Percentiles rank a stretch among this genome's conserved stretches.
phyloP scores from a whole-genome alignment of 2,329 filamentous ascomycete species.

The Fusarium verticillioides region DNA sequence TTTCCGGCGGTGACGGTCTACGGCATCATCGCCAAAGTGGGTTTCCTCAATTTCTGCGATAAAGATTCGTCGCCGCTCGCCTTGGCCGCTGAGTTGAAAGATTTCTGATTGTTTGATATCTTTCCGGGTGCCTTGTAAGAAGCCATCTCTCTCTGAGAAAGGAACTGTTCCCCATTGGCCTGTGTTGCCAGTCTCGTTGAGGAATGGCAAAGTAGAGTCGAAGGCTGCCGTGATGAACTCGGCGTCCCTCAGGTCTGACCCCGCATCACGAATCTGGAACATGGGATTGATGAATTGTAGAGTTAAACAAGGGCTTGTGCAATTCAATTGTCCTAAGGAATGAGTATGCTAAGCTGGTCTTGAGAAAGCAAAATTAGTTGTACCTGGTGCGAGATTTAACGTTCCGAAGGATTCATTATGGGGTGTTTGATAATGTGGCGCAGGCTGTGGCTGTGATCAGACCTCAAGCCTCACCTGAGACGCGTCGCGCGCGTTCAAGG shows the following conservation, averaged over 20 bases:
- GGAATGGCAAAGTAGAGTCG: neutral
- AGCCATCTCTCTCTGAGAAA: fast-evolving
- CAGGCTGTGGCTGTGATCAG: fast-evolving
- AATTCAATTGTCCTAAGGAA: too few species aligned
- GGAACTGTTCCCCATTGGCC: neutral
- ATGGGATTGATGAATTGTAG: too few species aligned
- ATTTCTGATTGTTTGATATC: neutral
- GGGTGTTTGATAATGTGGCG: neutral
- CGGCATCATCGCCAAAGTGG: fast-evolving
- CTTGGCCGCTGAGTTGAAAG: neutral
- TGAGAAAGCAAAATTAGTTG: too few species aligned
- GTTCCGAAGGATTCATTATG: fast-evolving
- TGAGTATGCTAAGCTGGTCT: too few species aligned
- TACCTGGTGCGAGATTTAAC: neutral
- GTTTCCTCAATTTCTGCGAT: neutral
- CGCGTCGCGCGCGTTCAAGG: constrained; percentile 12
- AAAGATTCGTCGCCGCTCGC: neutral
- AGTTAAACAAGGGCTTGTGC: too few species aligned
- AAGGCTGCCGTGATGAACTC: fast-evolving
- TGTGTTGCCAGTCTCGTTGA: fast-evolving
- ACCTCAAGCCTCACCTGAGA: neutral
- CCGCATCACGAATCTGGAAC: neutral
- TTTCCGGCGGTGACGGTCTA: fast-evolving
- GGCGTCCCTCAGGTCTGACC: neutral
- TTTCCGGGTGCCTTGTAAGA: fast-evolving